Evolutionary conservation across 2,329 filamentous ascomycete species (phyloP).

Genomic region (Erysiphe pulchra): DNA sequence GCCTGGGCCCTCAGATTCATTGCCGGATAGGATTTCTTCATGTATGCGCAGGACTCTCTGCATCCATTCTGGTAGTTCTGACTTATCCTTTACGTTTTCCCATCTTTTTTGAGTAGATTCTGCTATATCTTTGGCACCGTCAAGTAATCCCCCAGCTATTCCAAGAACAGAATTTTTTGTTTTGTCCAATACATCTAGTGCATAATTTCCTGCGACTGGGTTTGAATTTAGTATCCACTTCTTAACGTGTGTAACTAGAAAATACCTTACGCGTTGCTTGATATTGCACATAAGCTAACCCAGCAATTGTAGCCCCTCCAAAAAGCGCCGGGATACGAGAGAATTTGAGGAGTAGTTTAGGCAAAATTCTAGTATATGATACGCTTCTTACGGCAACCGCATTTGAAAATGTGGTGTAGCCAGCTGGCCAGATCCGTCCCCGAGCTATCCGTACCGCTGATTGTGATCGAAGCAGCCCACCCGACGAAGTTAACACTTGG

Average conservation of each 20-base stretch:
- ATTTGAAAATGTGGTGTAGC: slow-evolving; percentile 63
- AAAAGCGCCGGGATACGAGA: slow-evolving; percentile 72
- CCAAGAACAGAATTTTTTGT: slow-evolving; percentile 46
- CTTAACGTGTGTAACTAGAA: not conserved
- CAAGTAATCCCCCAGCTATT: slow-evolving; percentile 44
- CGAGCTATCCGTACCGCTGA: slow-evolving; percentile 32
- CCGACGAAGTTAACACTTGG: slow-evolving; percentile 27
- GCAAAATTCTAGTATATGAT: slow-evolving; percentile 42
- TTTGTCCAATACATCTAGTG: slow-evolving; percentile 46
- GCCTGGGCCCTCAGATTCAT: slow-evolving; percentile 7
- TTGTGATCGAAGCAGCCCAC: slow-evolving; percentile 43
- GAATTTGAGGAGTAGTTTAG: slow-evolving; percentile 78
- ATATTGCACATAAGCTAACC: slow-evolving; percentile 81
- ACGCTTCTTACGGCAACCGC: slow-evolving; percentile 35
- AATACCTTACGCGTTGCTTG: slow-evolving; percentile 53
- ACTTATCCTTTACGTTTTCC: slow-evolving; percentile 56
- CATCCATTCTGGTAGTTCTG: slow-evolving; percentile 55
- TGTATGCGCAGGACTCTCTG: slow-evolving; percentile 41
- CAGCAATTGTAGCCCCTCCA: slow-evolving; percentile 66
- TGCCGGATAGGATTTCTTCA: slow-evolving; percentile 28
- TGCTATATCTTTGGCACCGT: slow-evolving; percentile 46
- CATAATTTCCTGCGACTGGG: slow-evolving; percentile 49
- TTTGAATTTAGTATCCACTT: slow-evolving; percentile 1
- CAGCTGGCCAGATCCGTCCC: slow-evolving; percentile 49
- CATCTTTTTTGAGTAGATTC: slow-evolving; percentile 59